Base-by-base conservation (phyloP, 106 monocot species). In the Phalaenopsis aphrodite region DNA sequence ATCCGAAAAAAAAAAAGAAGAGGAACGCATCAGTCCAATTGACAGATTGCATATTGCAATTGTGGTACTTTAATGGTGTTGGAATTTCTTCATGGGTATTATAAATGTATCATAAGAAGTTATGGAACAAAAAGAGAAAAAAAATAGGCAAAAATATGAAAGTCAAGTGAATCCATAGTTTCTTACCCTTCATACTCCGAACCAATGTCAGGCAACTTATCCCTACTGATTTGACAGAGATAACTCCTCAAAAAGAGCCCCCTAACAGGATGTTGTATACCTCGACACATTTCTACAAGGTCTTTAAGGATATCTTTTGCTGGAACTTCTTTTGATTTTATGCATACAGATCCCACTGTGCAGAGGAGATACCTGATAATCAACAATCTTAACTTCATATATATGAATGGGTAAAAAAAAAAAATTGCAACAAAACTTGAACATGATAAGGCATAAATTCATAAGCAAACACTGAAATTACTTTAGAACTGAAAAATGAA, bases 211-310 rank as follows among this genome's bases (percentile, higher is more conserved):
- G 88, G 90, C 82, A 95, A 80, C 81, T 95, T 93, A 76, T 95
- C 95, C 76, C 87, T 67, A 79, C 95, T 95, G 75, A 95, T 83
- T 68, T 93, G 92, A 83, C 86, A 95, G 76, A 95, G 95, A 39
- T 95, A 95, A 77, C 93, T 95, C 64, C 95, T 89, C 36, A 95
- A 80, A 58, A 95, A 95, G 84, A 95, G 95, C 41, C 95, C 95
- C 81, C 89, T 88, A 58, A 95, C 83, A 74, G 95, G 95, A 88
- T 95, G 85, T 76, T 95, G 95, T 55, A 95, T 85, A 21, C 89
- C 95, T 41, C 93, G 88, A 41, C 90, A 95, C 95, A 95, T 95
- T 85, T 95, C 95, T 23, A 95, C 95, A 78, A 95, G 90, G 79
- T 95, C 95, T 72, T 95, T 95, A 66, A 95, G 92, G 57, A 95